These are phyloP conservation scores for Huntiella bhutanensis DNA, from an alignment of 2,329 filamentous ascomycete species.

Conservation along the genomic window DNA sequence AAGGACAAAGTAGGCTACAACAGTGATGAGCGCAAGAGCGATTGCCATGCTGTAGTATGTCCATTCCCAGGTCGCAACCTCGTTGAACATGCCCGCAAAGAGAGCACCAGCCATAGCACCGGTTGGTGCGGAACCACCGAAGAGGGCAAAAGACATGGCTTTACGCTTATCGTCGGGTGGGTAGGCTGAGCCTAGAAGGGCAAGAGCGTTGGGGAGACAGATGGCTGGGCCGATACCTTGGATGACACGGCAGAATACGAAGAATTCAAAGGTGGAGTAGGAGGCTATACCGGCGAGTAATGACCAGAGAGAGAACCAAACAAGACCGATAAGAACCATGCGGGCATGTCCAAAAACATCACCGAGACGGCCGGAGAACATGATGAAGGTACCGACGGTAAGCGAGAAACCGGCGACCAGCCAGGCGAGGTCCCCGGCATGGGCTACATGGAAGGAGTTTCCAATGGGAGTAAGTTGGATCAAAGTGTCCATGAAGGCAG, in stretches of 20 bases:
- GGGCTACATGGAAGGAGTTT: slow-evolving; percentile 22
- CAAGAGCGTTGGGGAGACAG: slow-evolving; percentile 43
- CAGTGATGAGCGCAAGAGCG: slow-evolving; percentile 17
- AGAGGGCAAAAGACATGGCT: slow-evolving; percentile 37
- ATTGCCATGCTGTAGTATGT: slow-evolving; percentile 24
- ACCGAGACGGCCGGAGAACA: slow-evolving; percentile 36
- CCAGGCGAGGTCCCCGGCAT: slow-evolving; percentile 31
- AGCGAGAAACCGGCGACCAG: slow-evolving; percentile 37
- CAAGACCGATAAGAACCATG: slow-evolving; percentile 32
- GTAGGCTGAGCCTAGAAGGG: slow-evolving; percentile 40
- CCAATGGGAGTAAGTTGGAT: slow-evolving; percentile 24
- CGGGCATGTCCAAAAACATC: slow-evolving; percentile 38
- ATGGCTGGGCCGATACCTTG: slow-evolving; percentile 46
- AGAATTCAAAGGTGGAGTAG: slow-evolving; percentile 26
- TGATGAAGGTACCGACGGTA: slow-evolving; percentile 36
- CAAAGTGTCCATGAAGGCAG: slow-evolving; percentile 20
- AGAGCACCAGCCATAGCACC: slow-evolving; percentile 26
- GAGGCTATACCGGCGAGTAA: slow-evolving; percentile 26
- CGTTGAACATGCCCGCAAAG: slow-evolving; percentile 23
- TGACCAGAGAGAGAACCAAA: slow-evolving; percentile 36
- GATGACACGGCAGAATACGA: slow-evolving; percentile 25
- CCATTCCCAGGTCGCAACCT: slow-evolving; percentile 28
- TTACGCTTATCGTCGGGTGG: slow-evolving; percentile 33
- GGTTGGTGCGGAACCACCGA: slow-evolving; percentile 27
- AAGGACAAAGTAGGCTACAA: slow-evolving; percentile 19